Conservation (phyloP, 148 eudicot species). For the Chenopodium suecicum region DNA sequence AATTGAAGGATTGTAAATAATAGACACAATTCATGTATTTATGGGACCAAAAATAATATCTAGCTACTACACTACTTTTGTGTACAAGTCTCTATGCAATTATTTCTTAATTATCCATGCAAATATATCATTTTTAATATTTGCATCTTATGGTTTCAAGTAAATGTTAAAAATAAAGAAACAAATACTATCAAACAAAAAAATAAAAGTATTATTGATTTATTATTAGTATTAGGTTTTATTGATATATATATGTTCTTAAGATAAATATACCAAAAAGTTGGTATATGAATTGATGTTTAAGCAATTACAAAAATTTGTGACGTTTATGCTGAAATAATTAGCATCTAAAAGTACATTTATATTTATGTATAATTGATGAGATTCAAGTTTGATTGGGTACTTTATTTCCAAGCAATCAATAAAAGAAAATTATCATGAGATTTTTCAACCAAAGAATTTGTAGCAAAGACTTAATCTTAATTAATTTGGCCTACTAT, state of each 20-base stretch:
- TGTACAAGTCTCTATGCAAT: not conserved
- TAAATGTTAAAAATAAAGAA: not conserved
- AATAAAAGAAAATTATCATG: not conserved
- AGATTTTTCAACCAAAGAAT: not conserved
- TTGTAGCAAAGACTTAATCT: not conserved
- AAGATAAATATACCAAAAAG: not conserved
- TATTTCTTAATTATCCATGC: not conserved
- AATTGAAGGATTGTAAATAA: not conserved
- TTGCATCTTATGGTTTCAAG: not conserved
- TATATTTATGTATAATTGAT: too few species aligned
- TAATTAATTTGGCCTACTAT: not conserved
- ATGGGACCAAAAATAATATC: not conserved
- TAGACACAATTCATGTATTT: not conserved
- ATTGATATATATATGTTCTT: not conserved
- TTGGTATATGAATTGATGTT: not conserved
- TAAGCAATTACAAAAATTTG: not conserved
- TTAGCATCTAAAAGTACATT: not conserved
- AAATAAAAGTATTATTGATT: not conserved
- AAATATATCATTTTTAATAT: too few species aligned
- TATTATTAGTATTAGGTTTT: not conserved
- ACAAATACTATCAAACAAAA: not conserved
- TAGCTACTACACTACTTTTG: not conserved
- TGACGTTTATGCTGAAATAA: not conserved
- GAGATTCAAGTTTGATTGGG: not conserved
- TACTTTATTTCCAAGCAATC: too few species aligned